These are phyloP conservation scores for Aaosphaeria pasadenensis DNA, from an alignment of 2,329 filamentous ascomycete genomes.

Conservation along the genomic window DNA sequence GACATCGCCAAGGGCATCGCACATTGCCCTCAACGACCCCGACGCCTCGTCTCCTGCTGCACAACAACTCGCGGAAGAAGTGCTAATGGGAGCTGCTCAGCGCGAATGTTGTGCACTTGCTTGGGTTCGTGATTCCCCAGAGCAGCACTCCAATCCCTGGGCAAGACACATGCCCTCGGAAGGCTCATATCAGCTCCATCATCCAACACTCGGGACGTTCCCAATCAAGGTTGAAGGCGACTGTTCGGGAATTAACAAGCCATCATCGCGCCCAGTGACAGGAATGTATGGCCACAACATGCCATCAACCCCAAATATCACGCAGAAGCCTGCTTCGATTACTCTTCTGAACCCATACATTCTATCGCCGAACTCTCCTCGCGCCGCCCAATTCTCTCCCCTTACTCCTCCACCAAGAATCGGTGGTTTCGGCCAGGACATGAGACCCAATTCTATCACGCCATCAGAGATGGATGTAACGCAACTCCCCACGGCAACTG, in stretches of 20 bases:
- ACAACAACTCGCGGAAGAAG: conserved; percentile 58
- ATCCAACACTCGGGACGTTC: conserved; percentile 44
- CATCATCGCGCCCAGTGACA: conserved; percentile 36
- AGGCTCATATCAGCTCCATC: conserved; percentile 44
- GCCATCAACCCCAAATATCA: conserved; percentile 27
- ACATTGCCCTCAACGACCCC: conserved; percentile 66
- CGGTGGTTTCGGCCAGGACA: conserved; percentile 12
- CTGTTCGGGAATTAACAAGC: conserved; percentile 38
- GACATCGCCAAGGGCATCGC: conserved; percentile 43
- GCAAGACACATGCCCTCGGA: conserved; percentile 33
- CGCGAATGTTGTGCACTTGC: conserved; percentile 68
- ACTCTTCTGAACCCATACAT: conserved; percentile 39
- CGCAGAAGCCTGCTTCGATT: conserved; percentile 31
- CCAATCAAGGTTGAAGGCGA: conserved; percentile 42
- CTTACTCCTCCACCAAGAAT: conserved; percentile 25
- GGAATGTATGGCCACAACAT: conserved; percentile 38
- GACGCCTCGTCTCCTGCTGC: conserved; percentile 61
- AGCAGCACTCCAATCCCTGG: conserved; percentile 36
- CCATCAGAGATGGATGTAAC: conserved; percentile 31
- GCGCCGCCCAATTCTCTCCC: conserved; percentile 22
- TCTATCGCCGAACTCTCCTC: conserved; percentile 31
- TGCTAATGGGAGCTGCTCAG: conserved; percentile 61
- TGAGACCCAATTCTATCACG: conserved; percentile 28
- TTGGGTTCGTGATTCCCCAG: conserved; percentile 50
- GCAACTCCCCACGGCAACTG: conserved; percentile 34